Conservation (phyloP, 768 basidiomycete genomes). For the Serendipita sp. region DNA sequence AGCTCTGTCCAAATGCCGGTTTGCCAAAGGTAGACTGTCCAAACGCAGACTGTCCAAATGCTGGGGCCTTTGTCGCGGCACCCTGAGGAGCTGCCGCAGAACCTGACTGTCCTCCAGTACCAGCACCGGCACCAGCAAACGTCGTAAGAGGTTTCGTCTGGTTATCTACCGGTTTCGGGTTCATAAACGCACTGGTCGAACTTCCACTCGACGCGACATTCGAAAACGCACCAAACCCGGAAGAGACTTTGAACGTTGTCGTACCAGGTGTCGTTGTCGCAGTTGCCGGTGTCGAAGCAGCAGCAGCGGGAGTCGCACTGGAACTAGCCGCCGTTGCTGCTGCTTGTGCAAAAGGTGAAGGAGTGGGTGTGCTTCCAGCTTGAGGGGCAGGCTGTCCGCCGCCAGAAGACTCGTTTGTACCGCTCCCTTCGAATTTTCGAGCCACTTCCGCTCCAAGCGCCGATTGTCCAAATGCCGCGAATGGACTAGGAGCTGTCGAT, state of each 20-base stretch:
- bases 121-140: neutral
- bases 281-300: neutral
- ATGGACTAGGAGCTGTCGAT: neutral
- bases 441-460: neutral
- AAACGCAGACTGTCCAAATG: slow-evolving; percentile 25
- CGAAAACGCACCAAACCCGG: neutral
- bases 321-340: neutral
- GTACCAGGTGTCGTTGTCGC: neutral
- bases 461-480: neutral
- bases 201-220: neutral
- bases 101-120: neutral
- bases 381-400: neutral
- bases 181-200: neutral
- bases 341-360: neutral
- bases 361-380: neutral
- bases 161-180: neutral
- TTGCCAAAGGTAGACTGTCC: slow-evolving; percentile 40
- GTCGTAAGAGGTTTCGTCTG: neutral
- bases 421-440: too few species aligned
- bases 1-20: slow-evolving; percentile 21
- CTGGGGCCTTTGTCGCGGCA: neutral
- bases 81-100: neutral
- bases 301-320: neutral
- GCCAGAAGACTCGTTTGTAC: too few species aligned
- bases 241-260: neutral